phyloP scores from a whole-genome alignment of 2,329 filamentous ascomycete genomes.

The Alternaria incomplexa region DNA sequence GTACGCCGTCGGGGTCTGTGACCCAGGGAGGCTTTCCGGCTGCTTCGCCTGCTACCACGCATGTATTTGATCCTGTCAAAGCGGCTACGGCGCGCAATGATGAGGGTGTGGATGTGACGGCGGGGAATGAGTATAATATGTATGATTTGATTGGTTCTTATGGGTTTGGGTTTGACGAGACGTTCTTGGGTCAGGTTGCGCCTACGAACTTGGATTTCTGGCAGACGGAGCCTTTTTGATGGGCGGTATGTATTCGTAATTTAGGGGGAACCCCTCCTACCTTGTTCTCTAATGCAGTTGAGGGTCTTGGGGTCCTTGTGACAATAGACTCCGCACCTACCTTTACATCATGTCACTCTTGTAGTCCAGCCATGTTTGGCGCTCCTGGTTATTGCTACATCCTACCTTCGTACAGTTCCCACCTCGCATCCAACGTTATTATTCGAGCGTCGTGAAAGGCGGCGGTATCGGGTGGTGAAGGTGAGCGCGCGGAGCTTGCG shows the following conservation, averaged over 20 bases:
- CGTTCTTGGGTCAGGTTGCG: conserved; percentile 37
- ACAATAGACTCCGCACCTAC: not conserved
- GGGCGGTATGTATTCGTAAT: not conserved
- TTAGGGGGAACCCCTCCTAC: not conserved
- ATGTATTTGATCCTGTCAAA: conserved; percentile 2
- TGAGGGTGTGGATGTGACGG: not conserved
- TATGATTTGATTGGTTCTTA: conserved; percentile 41
- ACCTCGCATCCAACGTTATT: not conserved
- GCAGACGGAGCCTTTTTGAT: conserved; percentile 33
- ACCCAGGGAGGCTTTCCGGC: not conserved
- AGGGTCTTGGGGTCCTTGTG: not conserved
- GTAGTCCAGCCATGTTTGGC: not conserved
- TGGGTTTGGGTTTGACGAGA: conserved; percentile 42
- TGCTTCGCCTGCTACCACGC: not conserved
- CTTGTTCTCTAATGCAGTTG: not conserved
- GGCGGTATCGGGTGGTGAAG: not conserved
- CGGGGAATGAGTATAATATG: conserved; percentile 29
- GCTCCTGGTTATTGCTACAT: not conserved
- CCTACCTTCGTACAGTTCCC: not conserved
- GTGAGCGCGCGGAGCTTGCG: not conserved
- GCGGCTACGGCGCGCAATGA: not conserved
- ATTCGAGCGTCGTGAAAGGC: not conserved
- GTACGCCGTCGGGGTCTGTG: conserved; percentile 19
- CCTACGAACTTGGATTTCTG: conserved; percentile 40
- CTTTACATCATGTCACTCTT: not conserved